Evolutionary conservation across 805 yeast genomes (phyloP).

Genomic region (Ogataea paraovalis): DNA sequence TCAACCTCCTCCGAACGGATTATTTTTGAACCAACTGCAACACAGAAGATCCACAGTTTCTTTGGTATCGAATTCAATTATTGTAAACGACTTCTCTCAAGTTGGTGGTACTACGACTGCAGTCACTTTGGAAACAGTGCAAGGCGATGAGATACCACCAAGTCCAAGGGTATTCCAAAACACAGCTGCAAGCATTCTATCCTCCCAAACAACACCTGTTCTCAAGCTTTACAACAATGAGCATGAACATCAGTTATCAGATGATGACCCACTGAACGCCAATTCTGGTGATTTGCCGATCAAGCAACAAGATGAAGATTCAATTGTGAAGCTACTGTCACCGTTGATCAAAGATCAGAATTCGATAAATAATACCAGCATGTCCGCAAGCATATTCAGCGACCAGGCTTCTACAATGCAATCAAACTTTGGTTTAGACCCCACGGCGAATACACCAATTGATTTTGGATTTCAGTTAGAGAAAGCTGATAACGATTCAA

Average conservation of each 20-base stretch:
- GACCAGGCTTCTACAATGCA: constrained; percentile 1
- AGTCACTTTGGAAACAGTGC: constrained; percentile 22
- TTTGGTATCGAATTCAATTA: constrained; percentile 16
- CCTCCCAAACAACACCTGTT: background rate
- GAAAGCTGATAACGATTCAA: constrained; percentile 25
- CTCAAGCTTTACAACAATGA: background rate
- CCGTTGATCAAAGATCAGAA: background rate
- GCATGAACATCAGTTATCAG: background rate
- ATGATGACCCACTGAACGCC: constrained; percentile 4
- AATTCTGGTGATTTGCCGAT: background rate
- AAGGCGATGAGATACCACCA: constrained; percentile 12
- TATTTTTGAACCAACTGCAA: constrained; percentile 7
- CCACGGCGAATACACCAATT: constrained; percentile 6
- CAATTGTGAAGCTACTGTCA: background rate
- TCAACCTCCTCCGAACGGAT: background rate
- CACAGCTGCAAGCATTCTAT: constrained; percentile 1
- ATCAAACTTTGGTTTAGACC: background rate
- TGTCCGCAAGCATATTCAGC: constrained; percentile 6
- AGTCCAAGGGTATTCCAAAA: background rate
- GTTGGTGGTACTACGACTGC: constrained; percentile 33
- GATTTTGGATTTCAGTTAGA: constrained; percentile 22
- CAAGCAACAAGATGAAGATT: constrained; percentile 1
- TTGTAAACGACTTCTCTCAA: constrained; percentile 15
- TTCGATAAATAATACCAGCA: constrained; percentile 1
- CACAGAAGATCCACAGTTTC: constrained; percentile 20